Evolutionary conservation across 2,329 filamentous ascomycete genomes (phyloP).

Genomic region (Hirsutella thompsonii): DNA sequence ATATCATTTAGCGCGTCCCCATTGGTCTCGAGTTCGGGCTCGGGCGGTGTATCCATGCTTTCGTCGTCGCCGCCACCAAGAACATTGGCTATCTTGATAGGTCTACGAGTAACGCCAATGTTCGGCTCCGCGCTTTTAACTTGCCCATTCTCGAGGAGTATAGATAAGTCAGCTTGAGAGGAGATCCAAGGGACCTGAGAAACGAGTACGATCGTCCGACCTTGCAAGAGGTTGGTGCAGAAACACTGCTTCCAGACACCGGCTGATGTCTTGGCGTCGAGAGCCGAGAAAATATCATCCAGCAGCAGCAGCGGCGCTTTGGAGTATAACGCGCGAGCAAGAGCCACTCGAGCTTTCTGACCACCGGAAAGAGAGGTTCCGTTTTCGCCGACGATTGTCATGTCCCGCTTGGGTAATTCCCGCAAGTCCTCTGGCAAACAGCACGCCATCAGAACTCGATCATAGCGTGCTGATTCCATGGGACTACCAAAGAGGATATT

Average conservation of each 20-base stretch:
- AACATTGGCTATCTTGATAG: slow-evolving; percentile 28
- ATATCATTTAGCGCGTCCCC: slow-evolving; percentile 16
- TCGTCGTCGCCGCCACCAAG: slow-evolving; percentile 20
- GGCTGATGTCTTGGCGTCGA: slow-evolving; percentile 45
- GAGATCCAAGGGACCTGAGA: slow-evolving; percentile 42
- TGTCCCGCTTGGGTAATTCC: slow-evolving; percentile 35
- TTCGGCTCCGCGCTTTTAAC: slow-evolving; percentile 28
- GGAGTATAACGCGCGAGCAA: slow-evolving; percentile 45
- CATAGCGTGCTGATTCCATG: slow-evolving; percentile 40
- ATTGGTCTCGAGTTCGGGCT: slow-evolving; percentile 15
- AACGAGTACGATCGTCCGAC: slow-evolving; percentile 42
- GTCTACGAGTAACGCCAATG: slow-evolving; percentile 29
- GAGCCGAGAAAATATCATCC: slow-evolving; percentile 46
- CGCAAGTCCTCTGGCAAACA: slow-evolving; percentile 36
- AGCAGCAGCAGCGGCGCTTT: slow-evolving; percentile 40
- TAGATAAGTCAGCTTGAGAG: slow-evolving; percentile 33
- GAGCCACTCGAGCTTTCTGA: slow-evolving; percentile 41
- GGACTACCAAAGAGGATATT: slow-evolving; percentile 41
- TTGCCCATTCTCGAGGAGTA: slow-evolving; percentile 32
- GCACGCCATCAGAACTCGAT: slow-evolving; percentile 41
- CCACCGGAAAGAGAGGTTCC: slow-evolving; percentile 43
- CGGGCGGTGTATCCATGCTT: slow-evolving; percentile 11
- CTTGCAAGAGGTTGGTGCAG: slow-evolving; percentile 38
- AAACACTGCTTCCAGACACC: slow-evolving; percentile 45
- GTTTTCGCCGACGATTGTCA: slow-evolving; percentile 40